Conservation (phyloP, 805 yeast species). For the Debaryomyces hansenii region DNA sequence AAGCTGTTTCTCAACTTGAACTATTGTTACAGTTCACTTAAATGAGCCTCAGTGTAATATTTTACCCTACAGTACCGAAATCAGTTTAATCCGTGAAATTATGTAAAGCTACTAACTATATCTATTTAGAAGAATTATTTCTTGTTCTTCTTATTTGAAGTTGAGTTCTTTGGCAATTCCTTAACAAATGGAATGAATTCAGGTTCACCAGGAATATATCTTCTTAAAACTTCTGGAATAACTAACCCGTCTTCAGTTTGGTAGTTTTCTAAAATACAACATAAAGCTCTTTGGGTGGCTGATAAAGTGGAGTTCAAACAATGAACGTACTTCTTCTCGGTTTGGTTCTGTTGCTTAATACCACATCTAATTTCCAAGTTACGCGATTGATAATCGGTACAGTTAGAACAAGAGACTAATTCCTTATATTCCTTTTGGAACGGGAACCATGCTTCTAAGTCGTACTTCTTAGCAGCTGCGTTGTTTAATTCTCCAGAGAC, state of each 20-base stretch:
- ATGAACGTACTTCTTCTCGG: constrained; percentile 96
- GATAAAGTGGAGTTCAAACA: constrained; percentile 96
- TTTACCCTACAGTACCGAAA: no score
- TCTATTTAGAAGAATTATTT: constrained; percentile 7
- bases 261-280: constrained; percentile 96
- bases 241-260: constrained; percentile 95
- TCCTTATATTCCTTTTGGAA: constrained; percentile 98
- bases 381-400: constrained; percentile 99
- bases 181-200: constrained; percentile 89
- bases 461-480: constrained; percentile 98
- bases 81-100: no score
- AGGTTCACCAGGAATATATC: constrained; percentile 97
- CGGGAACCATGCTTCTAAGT: constrained; percentile 99
- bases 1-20: no score
- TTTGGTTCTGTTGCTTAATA: constrained; percentile 90
- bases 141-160: constrained; percentile 65
- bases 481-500: constrained; percentile 98
- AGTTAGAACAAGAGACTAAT: constrained; percentile 96
- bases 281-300: constrained; percentile 97
- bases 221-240: constrained; percentile 93
- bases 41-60: no score
- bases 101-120: no score
- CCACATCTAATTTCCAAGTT: constrained; percentile 99
- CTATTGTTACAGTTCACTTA: no score
- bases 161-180: constrained; percentile 92